Percentiles rank a stretch among this genome's conserved stretches.
These are phyloP conservation scores for Colletotrichum lentis DNA, from an alignment of 2,329 filamentous ascomycete species.

Conservation along the genomic window DNA sequence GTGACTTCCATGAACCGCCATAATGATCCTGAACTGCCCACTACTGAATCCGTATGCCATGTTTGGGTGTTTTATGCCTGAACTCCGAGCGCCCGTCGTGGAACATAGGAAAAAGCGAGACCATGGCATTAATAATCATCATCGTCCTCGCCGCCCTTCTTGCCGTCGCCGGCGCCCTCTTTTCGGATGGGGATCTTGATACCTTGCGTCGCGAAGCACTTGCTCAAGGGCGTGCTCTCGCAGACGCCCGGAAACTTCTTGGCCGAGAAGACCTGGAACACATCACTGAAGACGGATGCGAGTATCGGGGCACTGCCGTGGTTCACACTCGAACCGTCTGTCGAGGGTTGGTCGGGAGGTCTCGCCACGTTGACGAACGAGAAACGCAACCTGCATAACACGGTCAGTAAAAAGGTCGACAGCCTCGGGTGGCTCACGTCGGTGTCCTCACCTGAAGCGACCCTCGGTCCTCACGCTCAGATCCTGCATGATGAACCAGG, in stretches of 20 bases:
- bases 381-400: constrained; percentile 62
- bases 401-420: constrained; percentile 4
- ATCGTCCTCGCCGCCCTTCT: constrained; percentile 63
- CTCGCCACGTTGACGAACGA: constrained; percentile 80
- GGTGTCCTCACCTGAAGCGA: constrained; percentile 76
- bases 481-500: constrained; percentile 98
- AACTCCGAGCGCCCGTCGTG: constrained; percentile 13
- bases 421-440: not conserved
- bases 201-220: constrained; percentile 89
- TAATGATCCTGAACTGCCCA: not conserved
- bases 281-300: constrained; percentile 84
- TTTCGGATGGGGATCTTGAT: constrained; percentile 98
- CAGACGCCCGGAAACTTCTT: constrained; percentile 99
- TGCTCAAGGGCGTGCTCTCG: constrained; percentile 89
- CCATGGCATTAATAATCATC: constrained; percentile 45
- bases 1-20: not conserved
- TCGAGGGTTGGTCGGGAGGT: constrained; percentile 43
- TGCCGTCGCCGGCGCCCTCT: constrained; percentile 64
- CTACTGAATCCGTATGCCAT: not conserved
- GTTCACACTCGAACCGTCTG: constrained; percentile 64
- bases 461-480: constrained; percentile 94
- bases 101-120: not conserved
- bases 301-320: constrained; percentile 81
- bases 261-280: constrained; percentile 92
- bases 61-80: not conserved